A percentile compares a stretch with the other conserved stretches of the same genome.
Evolutionary conservation across 2,329 filamentous ascomycete species (phyloP).

Genomic region (Juglanconis oblonga): DNA sequence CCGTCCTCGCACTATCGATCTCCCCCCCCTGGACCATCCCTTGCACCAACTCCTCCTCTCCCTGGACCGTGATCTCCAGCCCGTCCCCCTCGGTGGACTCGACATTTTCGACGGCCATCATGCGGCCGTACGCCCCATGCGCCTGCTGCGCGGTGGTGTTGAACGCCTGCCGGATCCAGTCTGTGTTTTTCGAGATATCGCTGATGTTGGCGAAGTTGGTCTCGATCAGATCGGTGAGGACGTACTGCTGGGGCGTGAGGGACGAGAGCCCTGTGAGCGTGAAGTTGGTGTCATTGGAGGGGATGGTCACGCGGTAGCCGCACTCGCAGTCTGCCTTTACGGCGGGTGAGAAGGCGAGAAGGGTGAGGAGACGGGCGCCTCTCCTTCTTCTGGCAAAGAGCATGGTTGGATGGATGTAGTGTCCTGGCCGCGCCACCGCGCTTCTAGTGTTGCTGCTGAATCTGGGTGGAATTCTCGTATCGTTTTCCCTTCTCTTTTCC

Average conservation of each 20-base stretch:
- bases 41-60: conserved; percentile 33
- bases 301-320: conserved; percentile 60
- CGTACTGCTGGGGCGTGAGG: conserved; percentile 24
- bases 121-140: conserved; percentile 64
- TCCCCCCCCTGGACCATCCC: conserved; percentile 62
- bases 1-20: conserved; percentile 56
- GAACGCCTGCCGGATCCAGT: conserved; percentile 68
- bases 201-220: conserved; percentile 64
- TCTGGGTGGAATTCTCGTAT: background rate
- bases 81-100: conserved; percentile 49
- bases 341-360: conserved; percentile 18
- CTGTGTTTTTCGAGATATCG: conserved; percentile 46
- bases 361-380: background rate
- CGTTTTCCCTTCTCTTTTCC: background rate
- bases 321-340: conserved; percentile 61
- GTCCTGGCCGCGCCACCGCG: background rate
- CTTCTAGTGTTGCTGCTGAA: background rate
- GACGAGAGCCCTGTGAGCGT: conserved; percentile 5
- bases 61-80: conserved; percentile 55
- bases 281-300: conserved; percentile 40
- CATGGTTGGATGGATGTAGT: background rate
- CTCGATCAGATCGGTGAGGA: conserved; percentile 70
- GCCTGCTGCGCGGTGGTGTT: conserved; percentile 57
- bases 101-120: conserved; percentile 57
- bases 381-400: background rate